Conservation (phyloP, 208 protist species). For the Trichomonas vaginalis region DNA sequence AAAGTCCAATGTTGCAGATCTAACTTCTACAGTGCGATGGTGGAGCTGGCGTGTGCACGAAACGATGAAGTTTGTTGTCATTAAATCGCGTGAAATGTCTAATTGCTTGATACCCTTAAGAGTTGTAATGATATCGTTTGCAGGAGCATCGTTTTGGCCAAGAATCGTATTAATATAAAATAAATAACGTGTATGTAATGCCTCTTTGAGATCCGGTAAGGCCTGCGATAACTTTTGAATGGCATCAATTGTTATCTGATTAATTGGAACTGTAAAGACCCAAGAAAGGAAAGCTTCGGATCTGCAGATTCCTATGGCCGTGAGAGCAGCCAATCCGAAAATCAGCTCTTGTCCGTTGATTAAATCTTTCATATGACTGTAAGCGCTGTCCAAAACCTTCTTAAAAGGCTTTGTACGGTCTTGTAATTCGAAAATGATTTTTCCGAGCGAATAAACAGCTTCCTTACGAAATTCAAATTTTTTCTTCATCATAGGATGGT, state of each 20-base stretch:
- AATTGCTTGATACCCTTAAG: not conserved
- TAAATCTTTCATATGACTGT: not conserved
- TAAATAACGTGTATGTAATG: not conserved
- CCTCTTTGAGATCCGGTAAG: not conserved
- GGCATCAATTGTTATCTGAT: not conserved
- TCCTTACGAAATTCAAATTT: not conserved
- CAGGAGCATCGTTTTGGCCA: not conserved
- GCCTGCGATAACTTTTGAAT: not conserved
- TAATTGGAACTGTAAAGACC: not conserved
- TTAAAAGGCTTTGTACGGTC: not conserved
- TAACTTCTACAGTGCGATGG: not conserved
- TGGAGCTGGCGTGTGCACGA: not conserved
- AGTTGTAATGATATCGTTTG: not conserved
- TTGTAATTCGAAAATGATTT: not conserved
- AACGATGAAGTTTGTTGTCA: not conserved
- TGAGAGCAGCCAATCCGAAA: not conserved
- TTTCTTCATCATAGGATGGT: not conserved
- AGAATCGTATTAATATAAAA: not conserved
- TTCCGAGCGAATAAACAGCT: not conserved
- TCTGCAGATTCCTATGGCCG: not conserved
- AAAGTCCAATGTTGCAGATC: not conserved
- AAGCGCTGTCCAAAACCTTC: not conserved
- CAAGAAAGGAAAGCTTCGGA: not conserved
- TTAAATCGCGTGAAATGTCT: not conserved
- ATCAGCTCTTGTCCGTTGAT: not conserved